Base-by-base conservation (phyloP, 345 rosid species). In the Sisymbrium altissimum region DNA sequence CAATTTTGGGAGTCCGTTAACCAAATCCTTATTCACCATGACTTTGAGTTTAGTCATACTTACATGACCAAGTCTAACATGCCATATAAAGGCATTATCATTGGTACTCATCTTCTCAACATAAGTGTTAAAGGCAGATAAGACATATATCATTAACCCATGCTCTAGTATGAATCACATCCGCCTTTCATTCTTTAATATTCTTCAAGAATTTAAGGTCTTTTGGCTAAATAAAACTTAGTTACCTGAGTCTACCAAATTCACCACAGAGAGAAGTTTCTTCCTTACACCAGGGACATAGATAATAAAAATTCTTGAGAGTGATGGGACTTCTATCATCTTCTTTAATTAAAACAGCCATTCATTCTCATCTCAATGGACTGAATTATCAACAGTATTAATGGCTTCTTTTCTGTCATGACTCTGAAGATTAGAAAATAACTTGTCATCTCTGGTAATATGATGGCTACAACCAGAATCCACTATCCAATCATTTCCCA, bases 141-240 rank as follows among this genome's bases (percentile, higher is more conserved):
- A 65, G 9, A 75, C 61, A 49, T 38, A 79, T 2, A 35, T 57
- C 30, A 0, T 70, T 45, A 17, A 64, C 60, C 1, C 64, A 12
- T 23, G 62, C 40, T 35, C 70, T 29, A 9, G 68, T 80, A 18
- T 76, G 72, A 44, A 76, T 43, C 4, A 75, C 60, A 19, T 75
- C 56, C 9, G 64, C 69, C 44, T 80, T 36, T 39, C 40, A 8
- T n/a, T 17, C 54, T 15, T 80, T 2, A 13, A 79, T 36, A 43
- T 79, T 49, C 8, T 15, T 29, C 17, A 74, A 67, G 30, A 79
- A 63, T 13, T 50, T 70, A 15, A 78, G 43, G 30, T 58, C 19
- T 44, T 9, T 15, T 44, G 49, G 21, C 19, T 9, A 44, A 44
- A 44, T n/a, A 44, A 1, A 44, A 44, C 49, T 2, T 44, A 44